These are phyloP conservation scores for Oryza glaberrima DNA, from an alignment of 176 grass and related monocot genomes.

Conservation along the genomic window DNA sequence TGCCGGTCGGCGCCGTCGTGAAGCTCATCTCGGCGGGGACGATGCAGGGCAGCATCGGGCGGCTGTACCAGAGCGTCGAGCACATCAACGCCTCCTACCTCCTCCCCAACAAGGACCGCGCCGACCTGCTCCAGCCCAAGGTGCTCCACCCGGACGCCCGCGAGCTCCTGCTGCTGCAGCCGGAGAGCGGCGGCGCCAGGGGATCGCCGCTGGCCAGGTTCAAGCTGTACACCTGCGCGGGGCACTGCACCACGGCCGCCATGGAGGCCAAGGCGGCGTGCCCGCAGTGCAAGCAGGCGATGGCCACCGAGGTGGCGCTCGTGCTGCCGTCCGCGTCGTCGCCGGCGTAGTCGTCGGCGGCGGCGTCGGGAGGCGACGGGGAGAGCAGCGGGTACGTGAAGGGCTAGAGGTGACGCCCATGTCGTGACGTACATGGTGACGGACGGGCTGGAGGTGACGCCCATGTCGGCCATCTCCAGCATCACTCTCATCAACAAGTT, in stretches of 20 bases:
- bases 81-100: slow-evolving; percentile 27
- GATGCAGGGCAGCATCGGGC: slow-evolving; percentile 45
- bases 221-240: slow-evolving; percentile 37
- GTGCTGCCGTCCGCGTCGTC: slow-evolving; percentile 19
- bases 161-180: slow-evolving; percentile 39
- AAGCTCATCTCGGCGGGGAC: slow-evolving; percentile 45
- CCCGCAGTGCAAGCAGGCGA: slow-evolving; percentile 36
- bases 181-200: not conserved
- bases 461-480: slow-evolving; percentile 66
- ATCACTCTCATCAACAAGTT: slow-evolving; percentile 55
- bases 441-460: slow-evolving; percentile 52
- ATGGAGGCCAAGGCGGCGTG: slow-evolving; percentile 8
- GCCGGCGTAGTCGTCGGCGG: not conserved
- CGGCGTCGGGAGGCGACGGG: too few relatives aligned
- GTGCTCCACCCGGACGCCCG: slow-evolving; percentile 31
- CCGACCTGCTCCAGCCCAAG: slow-evolving; percentile 37
- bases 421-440: slow-evolving; percentile 58
- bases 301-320: slow-evolving; percentile 26
- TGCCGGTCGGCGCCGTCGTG: slow-evolving; percentile 44
- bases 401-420: slow-evolving; percentile 36
- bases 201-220: slow-evolving; percentile 12
- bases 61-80: slow-evolving; percentile 52
- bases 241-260: slow-evolving; percentile 35
- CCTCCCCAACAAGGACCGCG: not conserved
- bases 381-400: slow-evolving; percentile 52